A percentile compares a stretch with the other conserved stretches of the same genome.
Evolutionary conservation across 208 protist species (phyloP).

Genomic region (Zelonia costaricensis): DNA sequence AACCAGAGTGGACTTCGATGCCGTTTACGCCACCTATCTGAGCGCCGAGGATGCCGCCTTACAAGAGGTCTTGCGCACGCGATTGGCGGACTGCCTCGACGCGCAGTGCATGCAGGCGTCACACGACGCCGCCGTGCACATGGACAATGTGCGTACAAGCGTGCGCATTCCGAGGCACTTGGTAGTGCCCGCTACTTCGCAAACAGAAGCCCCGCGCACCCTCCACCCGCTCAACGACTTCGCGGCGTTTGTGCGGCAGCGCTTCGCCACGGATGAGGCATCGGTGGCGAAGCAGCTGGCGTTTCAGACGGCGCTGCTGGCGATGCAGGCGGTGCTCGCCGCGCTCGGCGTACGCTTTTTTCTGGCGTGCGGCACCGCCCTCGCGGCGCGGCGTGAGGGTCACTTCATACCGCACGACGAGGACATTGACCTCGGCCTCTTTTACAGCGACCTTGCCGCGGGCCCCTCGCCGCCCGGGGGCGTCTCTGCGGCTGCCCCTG

Average conservation of each 20-base stretch:
- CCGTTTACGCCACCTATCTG: slow-evolving; percentile 15
- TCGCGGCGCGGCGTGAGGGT: slow-evolving; percentile 76
- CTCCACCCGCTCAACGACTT: slow-evolving; percentile 6
- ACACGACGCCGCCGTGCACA: too few relatives aligned
- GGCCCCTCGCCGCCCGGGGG: too few relatives aligned
- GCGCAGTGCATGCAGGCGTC: slow-evolving; percentile 6
- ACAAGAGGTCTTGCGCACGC: slow-evolving; percentile 1
- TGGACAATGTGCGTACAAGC: background rate
- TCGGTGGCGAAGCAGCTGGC: slow-evolving; percentile 42
- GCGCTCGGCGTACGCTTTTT: slow-evolving; percentile 57
- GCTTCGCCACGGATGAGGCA: background rate
- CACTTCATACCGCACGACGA: slow-evolving; percentile 88
- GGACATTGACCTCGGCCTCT: slow-evolving; percentile 88
- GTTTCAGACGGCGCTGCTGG: slow-evolving; percentile 73
- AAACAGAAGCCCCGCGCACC: background rate
- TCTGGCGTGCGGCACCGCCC: slow-evolving; percentile 80
- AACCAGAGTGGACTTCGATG: background rate
- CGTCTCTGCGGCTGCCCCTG: background rate
- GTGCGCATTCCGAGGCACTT: slow-evolving; percentile 13
- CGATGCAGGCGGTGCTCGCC: slow-evolving; percentile 36
- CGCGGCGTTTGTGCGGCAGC: slow-evolving; percentile 8
- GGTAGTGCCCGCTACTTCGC: background rate
- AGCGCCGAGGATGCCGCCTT: slow-evolving; percentile 1
- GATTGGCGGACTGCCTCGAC: slow-evolving; percentile 12
- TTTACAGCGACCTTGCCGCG: slow-evolving; percentile 41